phyloP scores from a whole-genome alignment of 2,329 filamentous ascomycete species.

The Blastomyces emzantsi region DNA sequence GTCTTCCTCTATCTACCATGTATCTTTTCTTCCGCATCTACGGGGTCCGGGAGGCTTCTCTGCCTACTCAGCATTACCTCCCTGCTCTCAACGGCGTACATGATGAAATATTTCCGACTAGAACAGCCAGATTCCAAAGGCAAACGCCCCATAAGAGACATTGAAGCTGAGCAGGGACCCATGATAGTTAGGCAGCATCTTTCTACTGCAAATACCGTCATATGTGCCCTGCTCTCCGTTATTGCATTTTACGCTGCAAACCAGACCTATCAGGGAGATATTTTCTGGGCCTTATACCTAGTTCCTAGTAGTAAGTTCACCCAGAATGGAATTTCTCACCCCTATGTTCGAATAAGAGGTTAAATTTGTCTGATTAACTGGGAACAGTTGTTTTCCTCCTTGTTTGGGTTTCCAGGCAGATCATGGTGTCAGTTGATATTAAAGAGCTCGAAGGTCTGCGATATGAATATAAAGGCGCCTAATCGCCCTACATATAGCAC shows the following conservation, averaged over 20 bases:
- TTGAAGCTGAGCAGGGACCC: slow-evolving; percentile 16
- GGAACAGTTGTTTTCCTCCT: slow-evolving; percentile 26
- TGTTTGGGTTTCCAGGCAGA: slow-evolving; percentile 25
- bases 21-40: slow-evolving; percentile 21
- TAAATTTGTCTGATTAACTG: neutral
- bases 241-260: slow-evolving; percentile 19
- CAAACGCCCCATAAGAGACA: slow-evolving; percentile 22
- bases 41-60: slow-evolving; percentile 20
- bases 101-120: slow-evolving; percentile 27
- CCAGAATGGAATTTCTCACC: neutral
- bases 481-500: neutral
- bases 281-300: slow-evolving; percentile 26
- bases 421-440: slow-evolving; percentile 34
- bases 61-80: slow-evolving; percentile 30
- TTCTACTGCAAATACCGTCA: slow-evolving; percentile 22
- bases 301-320: slow-evolving; percentile 31
- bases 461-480: slow-evolving; percentile 36
- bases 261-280: slow-evolving; percentile 14
- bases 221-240: slow-evolving; percentile 26
- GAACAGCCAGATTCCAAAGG: slow-evolving; percentile 23
- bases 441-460: slow-evolving; percentile 31
- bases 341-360: neutral
- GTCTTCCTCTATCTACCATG: slow-evolving; percentile 26
- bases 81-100: slow-evolving; percentile 31
- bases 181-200: slow-evolving; percentile 16